Evolutionary conservation across 2,329 filamentous ascomycete species (phyloP).

Genomic region (Fusarium udum): DNA sequence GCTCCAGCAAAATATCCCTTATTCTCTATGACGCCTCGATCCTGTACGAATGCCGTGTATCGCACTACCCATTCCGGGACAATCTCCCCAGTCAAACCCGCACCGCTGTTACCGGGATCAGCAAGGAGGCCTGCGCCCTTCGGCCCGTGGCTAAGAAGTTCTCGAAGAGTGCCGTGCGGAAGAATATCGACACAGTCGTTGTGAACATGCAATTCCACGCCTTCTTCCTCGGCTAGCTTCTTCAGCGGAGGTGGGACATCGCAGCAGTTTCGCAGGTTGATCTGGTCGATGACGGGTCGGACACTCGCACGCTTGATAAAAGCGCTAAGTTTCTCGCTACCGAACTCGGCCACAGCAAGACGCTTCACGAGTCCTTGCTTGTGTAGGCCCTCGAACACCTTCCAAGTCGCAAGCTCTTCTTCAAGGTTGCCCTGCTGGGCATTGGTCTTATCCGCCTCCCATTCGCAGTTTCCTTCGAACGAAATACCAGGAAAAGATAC

Average conservation of each 20-base stretch:
- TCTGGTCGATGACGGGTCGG: conserved; percentile 88
- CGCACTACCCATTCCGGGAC: conserved; percentile 95
- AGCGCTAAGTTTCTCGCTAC: conserved; percentile 79
- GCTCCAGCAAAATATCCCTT: conserved; percentile 97
- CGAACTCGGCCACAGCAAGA: conserved; percentile 91
- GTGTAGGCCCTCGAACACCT: conserved; percentile 78
- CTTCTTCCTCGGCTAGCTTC: conserved; percentile 81
- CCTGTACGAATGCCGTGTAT: conserved; percentile 93
- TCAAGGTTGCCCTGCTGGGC: conserved; percentile 71
- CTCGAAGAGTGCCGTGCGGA: conserved; percentile 82
- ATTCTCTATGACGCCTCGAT: conserved; percentile 95
- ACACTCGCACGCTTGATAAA: conserved; percentile 78
- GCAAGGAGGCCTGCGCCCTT: conserved; percentile 81
- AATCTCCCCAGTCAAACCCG: conserved; percentile 78
- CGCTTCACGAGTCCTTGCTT: conserved; percentile 74
- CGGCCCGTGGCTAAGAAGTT: conserved; percentile 78
- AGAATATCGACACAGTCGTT: conserved; percentile 94
- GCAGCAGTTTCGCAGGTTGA: conserved; percentile 96
- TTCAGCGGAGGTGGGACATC: conserved; percentile 90
- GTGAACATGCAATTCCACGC: conserved; percentile 90
- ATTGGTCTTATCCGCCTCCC: conserved; percentile 72
- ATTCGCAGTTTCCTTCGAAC: conserved; percentile 93
- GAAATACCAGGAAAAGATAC: conserved; percentile 92
- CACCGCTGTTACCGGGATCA: conserved; percentile 58
- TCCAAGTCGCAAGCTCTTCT: conserved; percentile 74